Evolutionary conservation across 371 early-diverging fungal species (phyloP), one percentile per base, ranked within the genome.

Genomic region (Apophysomyces elegans): DNA sequence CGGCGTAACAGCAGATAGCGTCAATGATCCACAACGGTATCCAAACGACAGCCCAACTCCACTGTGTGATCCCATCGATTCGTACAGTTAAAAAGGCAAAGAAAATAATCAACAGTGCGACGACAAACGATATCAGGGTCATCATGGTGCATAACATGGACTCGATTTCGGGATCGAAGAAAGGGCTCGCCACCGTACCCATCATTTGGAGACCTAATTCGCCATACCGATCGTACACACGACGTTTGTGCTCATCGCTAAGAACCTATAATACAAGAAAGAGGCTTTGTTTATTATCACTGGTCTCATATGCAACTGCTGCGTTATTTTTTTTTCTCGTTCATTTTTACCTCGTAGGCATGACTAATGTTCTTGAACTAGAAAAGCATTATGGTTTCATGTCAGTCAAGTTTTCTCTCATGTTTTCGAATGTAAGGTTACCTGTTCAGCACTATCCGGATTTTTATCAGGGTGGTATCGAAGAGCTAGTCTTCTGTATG

Each of bases 211-310:
- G 77, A 6, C 96, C 96, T 39, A 89, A 80, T 67, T 95, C 94
- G 39, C 98, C 96, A 74, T 95, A 93, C 54, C 84, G 84, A 80
- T 96, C 95, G 73, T 96, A 95, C 9, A 91, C 84, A 44, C 81
- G 73, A 50, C 94, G 86, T 74, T 91, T 93, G 56, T 94, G 88
- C 45, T 88, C 86, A 66, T 95, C 93, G 37, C 89, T 80, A 60
- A 78, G 59, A 35, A 82, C 74, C 75, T 75, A 61, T 35, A n/a
- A 5, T 26, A 26, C 3, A 26, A 18, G 11, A 56, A 18, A 63
- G 5, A 32, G 7, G 43, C 44, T 35, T 38, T 12, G 45, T 16
- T 63, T 37, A 38, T 61, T 39, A 54, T 3, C 61, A 41, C 18
- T 50, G 54, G 5, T 50, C 35, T 7, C n/a, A 50, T 50, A 11